phyloP scores from a whole-genome alignment of 1,284 basidiomycete genomes.

The Agroathelia rolfsii region DNA sequence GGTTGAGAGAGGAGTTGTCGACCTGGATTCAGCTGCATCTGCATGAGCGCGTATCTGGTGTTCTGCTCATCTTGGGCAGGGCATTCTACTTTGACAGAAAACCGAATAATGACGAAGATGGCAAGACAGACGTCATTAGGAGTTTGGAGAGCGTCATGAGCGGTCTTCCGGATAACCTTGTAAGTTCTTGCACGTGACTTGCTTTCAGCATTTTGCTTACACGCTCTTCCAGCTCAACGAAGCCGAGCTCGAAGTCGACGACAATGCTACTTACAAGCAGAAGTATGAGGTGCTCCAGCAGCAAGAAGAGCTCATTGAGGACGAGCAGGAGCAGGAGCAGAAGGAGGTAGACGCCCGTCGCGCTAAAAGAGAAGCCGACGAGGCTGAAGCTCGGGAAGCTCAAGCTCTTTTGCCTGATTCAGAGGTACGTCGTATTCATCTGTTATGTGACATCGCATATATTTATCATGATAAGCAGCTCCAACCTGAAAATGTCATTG shows the following conservation, averaged over 20 bases:
- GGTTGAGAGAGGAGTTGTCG: slow-evolving; percentile 79
- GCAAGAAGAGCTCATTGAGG: slow-evolving; percentile 98
- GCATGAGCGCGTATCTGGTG: slow-evolving; percentile 83
- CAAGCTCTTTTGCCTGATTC: slow-evolving; percentile 72
- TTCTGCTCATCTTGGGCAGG: slow-evolving; percentile 84
- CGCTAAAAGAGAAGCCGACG: slow-evolving; percentile 72
- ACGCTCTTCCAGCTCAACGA: slow-evolving; percentile 68
- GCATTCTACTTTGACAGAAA: slow-evolving; percentile 91
- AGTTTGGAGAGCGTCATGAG: slow-evolving; percentile 87
- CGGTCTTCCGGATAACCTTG: slow-evolving; percentile 90
- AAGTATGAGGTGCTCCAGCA: slow-evolving; percentile 96
- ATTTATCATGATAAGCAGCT: slow-evolving; percentile 19
- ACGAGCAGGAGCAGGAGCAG: slow-evolving; percentile 96
- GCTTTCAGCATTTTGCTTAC: slow-evolving; percentile 7
- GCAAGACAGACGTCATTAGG: slow-evolving; percentile 65
- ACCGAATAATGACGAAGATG: slow-evolving; percentile 64
- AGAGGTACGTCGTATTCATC: slow-evolving; percentile 38
- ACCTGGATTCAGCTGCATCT: slow-evolving; percentile 95
- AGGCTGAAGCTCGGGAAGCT: slow-evolving; percentile 64
- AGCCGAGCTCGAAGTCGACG: slow-evolving; percentile 92
- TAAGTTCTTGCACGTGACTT: slow-evolving; percentile 27
- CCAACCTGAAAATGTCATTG: slow-evolving; percentile 39
- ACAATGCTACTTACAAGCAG: slow-evolving; percentile 94
- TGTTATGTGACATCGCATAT: background rate
- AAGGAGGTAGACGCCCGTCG: slow-evolving; percentile 90